Conservation (phyloP, 148 eudicot species). For the Gaultheria prostrata region DNA sequence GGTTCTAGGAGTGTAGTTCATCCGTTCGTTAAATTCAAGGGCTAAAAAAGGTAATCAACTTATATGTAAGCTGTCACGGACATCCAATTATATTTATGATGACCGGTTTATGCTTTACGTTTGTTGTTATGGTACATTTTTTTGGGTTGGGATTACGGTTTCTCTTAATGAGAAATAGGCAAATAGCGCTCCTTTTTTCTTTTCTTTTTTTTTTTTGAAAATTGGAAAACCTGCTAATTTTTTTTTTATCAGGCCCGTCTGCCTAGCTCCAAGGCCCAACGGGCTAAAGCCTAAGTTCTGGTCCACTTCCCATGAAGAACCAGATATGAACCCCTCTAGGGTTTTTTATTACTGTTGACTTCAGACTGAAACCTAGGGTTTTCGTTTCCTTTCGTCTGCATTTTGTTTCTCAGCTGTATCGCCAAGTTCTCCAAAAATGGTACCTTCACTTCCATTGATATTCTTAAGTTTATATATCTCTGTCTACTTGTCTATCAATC, state of each 20-base stretch:
- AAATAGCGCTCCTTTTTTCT: too few species aligned
- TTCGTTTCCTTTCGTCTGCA: slow-evolving; percentile 1
- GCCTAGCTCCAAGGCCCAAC: neutral
- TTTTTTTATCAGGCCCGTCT: neutral
- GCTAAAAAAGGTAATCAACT: neutral
- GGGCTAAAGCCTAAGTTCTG: neutral
- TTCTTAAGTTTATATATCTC: neutral
- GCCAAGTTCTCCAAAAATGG: neutral
- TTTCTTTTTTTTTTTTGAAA: too few species aligned
- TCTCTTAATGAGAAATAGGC: too few species aligned
- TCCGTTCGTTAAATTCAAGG: too few species aligned
- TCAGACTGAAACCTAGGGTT: neutral
- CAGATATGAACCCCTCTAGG: neutral
- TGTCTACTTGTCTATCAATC: neutral
- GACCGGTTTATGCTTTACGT: too few species aligned
- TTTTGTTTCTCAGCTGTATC: neutral
- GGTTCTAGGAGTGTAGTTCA: neutral
- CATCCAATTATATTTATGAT: too few species aligned
- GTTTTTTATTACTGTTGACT: neutral
- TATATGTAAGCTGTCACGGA: neutral
- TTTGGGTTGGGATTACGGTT: too few species aligned
- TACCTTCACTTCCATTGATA: neutral
- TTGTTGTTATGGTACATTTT: too few species aligned
- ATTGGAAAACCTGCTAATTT: too few species aligned
- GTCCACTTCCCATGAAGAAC: too few species aligned